phyloP scores from a whole-genome alignment of 2,329 filamentous ascomycete species.

The Cordyceps tenuipes region DNA sequence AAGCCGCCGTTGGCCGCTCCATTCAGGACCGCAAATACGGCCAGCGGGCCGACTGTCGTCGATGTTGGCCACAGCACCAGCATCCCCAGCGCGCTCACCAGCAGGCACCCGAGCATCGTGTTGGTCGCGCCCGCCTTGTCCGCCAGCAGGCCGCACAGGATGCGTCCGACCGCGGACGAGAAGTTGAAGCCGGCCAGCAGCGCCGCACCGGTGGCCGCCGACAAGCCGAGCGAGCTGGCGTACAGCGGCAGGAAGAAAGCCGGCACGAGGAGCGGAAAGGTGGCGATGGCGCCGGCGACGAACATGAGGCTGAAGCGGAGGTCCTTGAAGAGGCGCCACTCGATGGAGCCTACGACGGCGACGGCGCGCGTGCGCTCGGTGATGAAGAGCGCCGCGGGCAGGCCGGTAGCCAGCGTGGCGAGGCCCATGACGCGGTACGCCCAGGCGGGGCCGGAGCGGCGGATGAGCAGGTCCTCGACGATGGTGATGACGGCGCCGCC shows the following conservation, averaged over 20 bases:
- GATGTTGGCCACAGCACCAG: slow-evolving; percentile 51
- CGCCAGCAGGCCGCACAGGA: slow-evolving; percentile 41
- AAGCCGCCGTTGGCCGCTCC: slow-evolving; percentile 51
- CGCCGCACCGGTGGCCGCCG: slow-evolving; percentile 40
- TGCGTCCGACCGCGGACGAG: slow-evolving; percentile 45
- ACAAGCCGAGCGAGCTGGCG: slow-evolving; percentile 40
- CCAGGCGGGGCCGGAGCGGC: slow-evolving; percentile 13
- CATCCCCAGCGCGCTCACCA: slow-evolving; percentile 46
- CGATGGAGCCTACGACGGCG: slow-evolving; percentile 29
- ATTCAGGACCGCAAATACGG: slow-evolving; percentile 48
- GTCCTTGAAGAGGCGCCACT: slow-evolving; percentile 42
- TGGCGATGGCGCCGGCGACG: slow-evolving; percentile 41
- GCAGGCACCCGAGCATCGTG: slow-evolving; percentile 38
- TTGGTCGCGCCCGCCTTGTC: slow-evolving; percentile 47
- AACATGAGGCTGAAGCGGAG: slow-evolving; percentile 43
- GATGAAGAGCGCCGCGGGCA: slow-evolving; percentile 11
- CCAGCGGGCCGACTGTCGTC: slow-evolving; percentile 39
- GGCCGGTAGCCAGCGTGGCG: slow-evolving; percentile 10
- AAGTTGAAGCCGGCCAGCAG: slow-evolving; percentile 53
- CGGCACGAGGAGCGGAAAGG: slow-evolving; percentile 50
- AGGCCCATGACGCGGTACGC: slow-evolving; percentile 13
- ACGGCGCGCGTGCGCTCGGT: slow-evolving; percentile 19
- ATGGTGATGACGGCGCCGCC: slow-evolving; percentile 15
- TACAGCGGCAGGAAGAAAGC: slow-evolving; percentile 52
- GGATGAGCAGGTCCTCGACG: slow-evolving; percentile 9